Evolutionary conservation across 495 filamentous ascomycete genomes (phyloP), one percentile per base, ranked within the genome.

Genomic region (Penicillium coprophilum): DNA sequence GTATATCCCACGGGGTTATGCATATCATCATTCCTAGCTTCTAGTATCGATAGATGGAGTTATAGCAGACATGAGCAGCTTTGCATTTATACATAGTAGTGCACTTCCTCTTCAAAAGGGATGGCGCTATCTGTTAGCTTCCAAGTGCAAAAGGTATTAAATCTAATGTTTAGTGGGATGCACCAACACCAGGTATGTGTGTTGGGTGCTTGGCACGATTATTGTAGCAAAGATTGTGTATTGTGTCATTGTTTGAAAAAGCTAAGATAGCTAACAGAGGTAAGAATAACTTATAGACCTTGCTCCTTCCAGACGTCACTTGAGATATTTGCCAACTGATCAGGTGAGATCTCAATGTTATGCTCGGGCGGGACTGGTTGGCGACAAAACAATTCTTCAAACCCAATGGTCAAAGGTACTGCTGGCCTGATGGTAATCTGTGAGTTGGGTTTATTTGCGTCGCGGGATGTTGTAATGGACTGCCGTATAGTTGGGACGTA

Each of bases 331-430:
- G 9, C 11, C 46, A 50, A 34, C 19, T 3, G 6, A 34, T 32
- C 31, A 50, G 31, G 28, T 36, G 46, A 34, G 19, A 38, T 24
- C 2, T 50, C 19, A 23, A 34, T 32, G 19, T 50, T n/a, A 10
- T 15, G 30, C 30, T 50, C 46, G 4, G 31, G 46, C 11, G 31
- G 46, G 20, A 34, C 20, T 8, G 46, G 19, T 15, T 15, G 28
- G 6, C 31, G 31, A 34, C 46, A 50, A 34, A 36, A n/a, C 7
- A 50, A 34, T 15, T 50, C 46, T 17, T 50, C 31, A 50, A 32
- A 50, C 19, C 11, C 19, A 10, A 50, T 34, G 2, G 6, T 19
- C 17, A 50, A 34, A 7, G 46, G 6, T 9, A 23, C 30, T 15
- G 17, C 30, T 23, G 46, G 46, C 8, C 30, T 34, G 20, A 7